Conservation (phyloP, 1,284 basidiomycete species). For the Butyriboletus appendiculatus region DNA sequence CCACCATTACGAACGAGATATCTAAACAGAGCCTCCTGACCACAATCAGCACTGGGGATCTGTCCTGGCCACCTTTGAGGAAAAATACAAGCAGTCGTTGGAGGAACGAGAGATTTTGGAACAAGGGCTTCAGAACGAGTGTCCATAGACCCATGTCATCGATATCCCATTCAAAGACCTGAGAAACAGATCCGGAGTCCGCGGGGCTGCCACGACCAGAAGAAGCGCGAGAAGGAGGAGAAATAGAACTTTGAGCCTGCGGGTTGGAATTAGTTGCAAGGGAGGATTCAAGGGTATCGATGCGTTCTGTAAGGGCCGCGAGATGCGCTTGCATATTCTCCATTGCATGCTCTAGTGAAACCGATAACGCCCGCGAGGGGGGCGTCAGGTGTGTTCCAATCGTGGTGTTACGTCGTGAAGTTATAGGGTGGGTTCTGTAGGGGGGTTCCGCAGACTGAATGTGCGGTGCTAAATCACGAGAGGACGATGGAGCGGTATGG, state of each 20-base stretch:
- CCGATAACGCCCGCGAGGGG: conserved; percentile 40
- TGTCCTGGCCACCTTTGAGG: conserved; percentile 48
- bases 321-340: conserved; percentile 88
- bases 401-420: conserved; percentile 34
- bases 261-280: conserved; percentile 39
- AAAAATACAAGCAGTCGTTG: conserved; percentile 56
- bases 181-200: conserved; percentile 30
- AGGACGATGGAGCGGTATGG: conserved; percentile 41
- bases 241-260: conserved; percentile 39
- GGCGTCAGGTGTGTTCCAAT: conserved; percentile 39
- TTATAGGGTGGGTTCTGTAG: conserved; percentile 26
- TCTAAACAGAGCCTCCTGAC: conserved; percentile 73
- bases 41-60: conserved; percentile 64
- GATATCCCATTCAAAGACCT: conserved; percentile 55
- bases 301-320: conserved; percentile 85
- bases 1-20: conserved; percentile 64
- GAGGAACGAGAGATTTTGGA: conserved; percentile 48
- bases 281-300: conserved; percentile 71
- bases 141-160: conserved; percentile 83
- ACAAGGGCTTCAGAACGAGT: conserved; percentile 62
- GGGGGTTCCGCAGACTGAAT: conserved; percentile 42
- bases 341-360: conserved; percentile 66
- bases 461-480: conserved; percentile 39
- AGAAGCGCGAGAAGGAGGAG: conserved; percentile 37
- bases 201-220: conserved; percentile 45